These are phyloP conservation scores for Spathaspora arborariae DNA, from an alignment of 805 yeast species.

Conservation along the genomic window DNA sequence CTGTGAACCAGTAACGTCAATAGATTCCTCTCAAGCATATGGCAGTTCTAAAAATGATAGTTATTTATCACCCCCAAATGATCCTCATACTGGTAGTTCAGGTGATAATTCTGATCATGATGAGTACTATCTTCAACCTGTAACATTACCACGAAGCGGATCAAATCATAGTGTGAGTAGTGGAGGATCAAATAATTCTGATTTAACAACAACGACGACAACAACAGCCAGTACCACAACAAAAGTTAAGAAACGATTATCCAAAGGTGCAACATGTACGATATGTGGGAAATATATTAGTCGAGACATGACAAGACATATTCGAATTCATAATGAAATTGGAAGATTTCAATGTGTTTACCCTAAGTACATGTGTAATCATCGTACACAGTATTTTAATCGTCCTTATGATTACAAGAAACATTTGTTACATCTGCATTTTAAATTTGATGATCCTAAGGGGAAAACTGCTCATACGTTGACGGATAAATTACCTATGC, in stretches of 20 bases:
- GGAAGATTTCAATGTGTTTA: constrained; percentile 43
- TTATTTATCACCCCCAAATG: neutral
- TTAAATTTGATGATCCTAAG: constrained; percentile 38
- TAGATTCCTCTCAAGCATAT: neutral
- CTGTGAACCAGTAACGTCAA: neutral
- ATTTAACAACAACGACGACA: neutral
- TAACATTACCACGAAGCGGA: constrained; percentile 11
- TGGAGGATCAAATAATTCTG: constrained; percentile 8
- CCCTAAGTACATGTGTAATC: constrained; percentile 37
- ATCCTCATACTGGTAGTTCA: neutral
- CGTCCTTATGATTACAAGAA: constrained; percentile 45
- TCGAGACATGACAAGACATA: constrained; percentile 39
- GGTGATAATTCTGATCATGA: constrained; percentile 4
- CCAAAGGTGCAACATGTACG: constrained; percentile 36
- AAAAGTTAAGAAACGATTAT: constrained; percentile 22
- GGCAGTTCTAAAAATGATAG: neutral
- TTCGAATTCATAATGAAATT: constrained; percentile 41
- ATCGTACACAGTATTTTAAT: constrained; percentile 40
- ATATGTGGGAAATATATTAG: constrained; percentile 39
- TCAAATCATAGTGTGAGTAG: constrained; percentile 16
- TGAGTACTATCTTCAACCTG: constrained; percentile 2
- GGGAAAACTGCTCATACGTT: constrained; percentile 37
- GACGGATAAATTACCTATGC: constrained; percentile 37
- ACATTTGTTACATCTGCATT: constrained; percentile 40
- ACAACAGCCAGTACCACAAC: neutral